These are phyloP conservation scores for Sclerotinia minor DNA, from an alignment of 2,329 filamentous ascomycete genomes.

Conservation along the genomic window DNA sequence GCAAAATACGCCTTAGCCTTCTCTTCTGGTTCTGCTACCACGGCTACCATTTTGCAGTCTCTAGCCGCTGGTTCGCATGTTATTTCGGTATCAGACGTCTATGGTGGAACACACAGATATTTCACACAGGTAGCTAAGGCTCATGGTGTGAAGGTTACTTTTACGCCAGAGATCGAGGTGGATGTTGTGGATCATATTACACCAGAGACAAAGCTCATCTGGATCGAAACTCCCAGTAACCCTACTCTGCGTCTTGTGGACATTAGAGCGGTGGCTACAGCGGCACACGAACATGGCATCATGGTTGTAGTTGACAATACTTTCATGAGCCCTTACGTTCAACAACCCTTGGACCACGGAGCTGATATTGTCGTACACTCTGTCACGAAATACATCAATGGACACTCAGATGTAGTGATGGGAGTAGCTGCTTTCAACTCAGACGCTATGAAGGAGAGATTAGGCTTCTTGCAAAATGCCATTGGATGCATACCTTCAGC, in stretches of 20 bases:
- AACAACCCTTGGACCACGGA: slow-evolving; percentile 92
- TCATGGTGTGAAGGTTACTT: slow-evolving; percentile 91
- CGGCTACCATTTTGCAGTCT: slow-evolving; percentile 88
- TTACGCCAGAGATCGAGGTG: slow-evolving; percentile 87
- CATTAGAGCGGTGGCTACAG: slow-evolving; percentile 78
- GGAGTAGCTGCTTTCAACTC: slow-evolving; percentile 95
- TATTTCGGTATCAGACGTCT: slow-evolving; percentile 94
- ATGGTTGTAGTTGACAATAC: slow-evolving; percentile 99
- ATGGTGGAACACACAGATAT: slow-evolving; percentile 96
- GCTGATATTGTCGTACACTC: slow-evolving; percentile 96
- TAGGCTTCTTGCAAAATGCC: slow-evolving; percentile 93
- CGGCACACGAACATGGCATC: slow-evolving; percentile 85
- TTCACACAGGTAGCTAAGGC: slow-evolving; percentile 97
- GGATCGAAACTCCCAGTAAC: slow-evolving; percentile 96
- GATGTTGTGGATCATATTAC: slow-evolving; percentile 84
- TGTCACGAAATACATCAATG: slow-evolving; percentile 99
- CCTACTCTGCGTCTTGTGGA: slow-evolving; percentile 92
- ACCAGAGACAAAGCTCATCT: slow-evolving; percentile 87
- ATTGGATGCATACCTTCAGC: slow-evolving; percentile 92
- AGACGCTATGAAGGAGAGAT: slow-evolving; percentile 70
- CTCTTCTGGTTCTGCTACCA: slow-evolving; percentile 90
- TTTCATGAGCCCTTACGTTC: slow-evolving; percentile 93
- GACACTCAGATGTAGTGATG: slow-evolving; percentile 96
- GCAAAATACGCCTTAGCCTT: slow-evolving; percentile 93
- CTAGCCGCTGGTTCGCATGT: slow-evolving; percentile 90